Percentiles rank a stretch among this genome's conserved stretches.
Conservation (phyloP, 2,329 filamentous ascomycete species). For the Aspergillus sp. region DNA sequence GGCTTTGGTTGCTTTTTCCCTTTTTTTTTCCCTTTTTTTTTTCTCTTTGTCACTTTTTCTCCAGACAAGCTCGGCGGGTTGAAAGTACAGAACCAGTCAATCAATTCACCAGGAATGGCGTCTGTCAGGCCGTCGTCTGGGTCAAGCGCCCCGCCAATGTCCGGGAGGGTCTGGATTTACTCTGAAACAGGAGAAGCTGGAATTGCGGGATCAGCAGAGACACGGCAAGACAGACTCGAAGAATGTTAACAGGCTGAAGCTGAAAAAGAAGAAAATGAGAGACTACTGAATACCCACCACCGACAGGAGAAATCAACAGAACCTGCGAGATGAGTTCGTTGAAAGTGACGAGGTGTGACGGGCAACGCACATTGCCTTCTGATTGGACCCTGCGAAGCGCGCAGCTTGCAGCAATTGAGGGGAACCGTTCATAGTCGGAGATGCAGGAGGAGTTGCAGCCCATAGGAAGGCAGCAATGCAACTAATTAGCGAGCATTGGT, state of each 20-base stretch:
- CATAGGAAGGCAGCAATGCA: too few relatives aligned
- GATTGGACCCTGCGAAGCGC: constrained; percentile 6
- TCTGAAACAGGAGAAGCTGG: background rate
- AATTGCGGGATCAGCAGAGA: background rate
- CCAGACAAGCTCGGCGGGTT: background rate
- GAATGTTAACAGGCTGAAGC: background rate
- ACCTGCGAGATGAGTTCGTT: constrained; percentile 1
- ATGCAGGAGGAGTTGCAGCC: background rate
- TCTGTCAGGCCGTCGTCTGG: constrained; percentile 1
- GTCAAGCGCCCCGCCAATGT: background rate
- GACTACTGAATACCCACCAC: background rate
- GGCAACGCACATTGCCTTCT: background rate
- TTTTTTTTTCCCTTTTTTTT: too few relatives aligned
- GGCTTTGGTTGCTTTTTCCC: background rate
- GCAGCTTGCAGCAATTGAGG: constrained; percentile 3
- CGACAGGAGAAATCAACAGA: background rate
- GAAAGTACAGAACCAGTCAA: background rate
- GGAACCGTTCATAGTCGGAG: background rate
- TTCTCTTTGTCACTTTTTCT: background rate
- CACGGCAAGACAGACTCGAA: background rate
- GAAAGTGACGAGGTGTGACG: constrained; percentile 3
- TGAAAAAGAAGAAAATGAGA: constrained; percentile 5
- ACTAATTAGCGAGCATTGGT: too few relatives aligned
- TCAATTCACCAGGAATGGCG: background rate
- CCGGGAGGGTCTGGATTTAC: constrained; percentile 1